Percentiles rank a stretch among this genome's conserved stretches.
Evolutionary conservation across 179 eudicot genomes (phyloP).

Genomic region (Camellia oleifera): DNA sequence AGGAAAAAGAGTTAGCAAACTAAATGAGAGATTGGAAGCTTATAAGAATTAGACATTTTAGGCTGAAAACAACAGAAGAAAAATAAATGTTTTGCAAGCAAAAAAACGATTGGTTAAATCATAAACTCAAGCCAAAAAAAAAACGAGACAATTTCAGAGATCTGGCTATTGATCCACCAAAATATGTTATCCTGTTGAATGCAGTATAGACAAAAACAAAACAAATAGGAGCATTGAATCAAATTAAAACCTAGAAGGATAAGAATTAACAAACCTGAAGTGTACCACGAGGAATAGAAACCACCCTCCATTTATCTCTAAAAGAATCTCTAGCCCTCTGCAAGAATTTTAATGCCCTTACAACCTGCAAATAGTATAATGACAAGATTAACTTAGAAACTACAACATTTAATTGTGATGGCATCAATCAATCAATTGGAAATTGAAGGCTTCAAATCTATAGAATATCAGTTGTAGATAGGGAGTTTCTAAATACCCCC

Average conservation of each 20-base stretch:
- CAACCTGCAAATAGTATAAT: slow-evolving; percentile 55
- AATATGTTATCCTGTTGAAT: not conserved
- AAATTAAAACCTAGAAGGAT: not conserved
- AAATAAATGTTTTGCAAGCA: too few relatives aligned
- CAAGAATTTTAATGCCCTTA: slow-evolving; percentile 76
- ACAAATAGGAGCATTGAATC: not conserved
- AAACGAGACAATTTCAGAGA: not conserved
- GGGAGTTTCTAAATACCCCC: too few relatives aligned
- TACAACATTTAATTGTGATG: not conserved
- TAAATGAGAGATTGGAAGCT: not conserved
- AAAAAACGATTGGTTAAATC: not conserved
- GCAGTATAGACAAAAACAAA: slow-evolving; percentile 11
- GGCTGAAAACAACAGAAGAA: too few relatives aligned
- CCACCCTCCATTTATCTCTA: slow-evolving; percentile 65
- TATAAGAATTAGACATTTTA: too few relatives aligned
- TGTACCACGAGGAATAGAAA: slow-evolving; percentile 92
- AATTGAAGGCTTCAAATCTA: slow-evolving; percentile 6
- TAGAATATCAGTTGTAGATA: not conserved
- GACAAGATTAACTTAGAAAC: not conserved
- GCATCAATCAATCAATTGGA: not conserved
- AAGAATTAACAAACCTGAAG: slow-evolving; percentile 77
- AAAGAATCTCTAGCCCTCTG: slow-evolving; percentile 68
- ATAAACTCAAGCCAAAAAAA: not conserved
- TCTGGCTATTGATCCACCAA: not conserved
- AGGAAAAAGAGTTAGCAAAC: not conserved